A percentile compares a stretch with the other conserved stretches of the same genome.
These are phyloP conservation scores for Ophiorrhiza pumila DNA, from an alignment of 257 asterid species.

Conservation along the genomic window DNA sequence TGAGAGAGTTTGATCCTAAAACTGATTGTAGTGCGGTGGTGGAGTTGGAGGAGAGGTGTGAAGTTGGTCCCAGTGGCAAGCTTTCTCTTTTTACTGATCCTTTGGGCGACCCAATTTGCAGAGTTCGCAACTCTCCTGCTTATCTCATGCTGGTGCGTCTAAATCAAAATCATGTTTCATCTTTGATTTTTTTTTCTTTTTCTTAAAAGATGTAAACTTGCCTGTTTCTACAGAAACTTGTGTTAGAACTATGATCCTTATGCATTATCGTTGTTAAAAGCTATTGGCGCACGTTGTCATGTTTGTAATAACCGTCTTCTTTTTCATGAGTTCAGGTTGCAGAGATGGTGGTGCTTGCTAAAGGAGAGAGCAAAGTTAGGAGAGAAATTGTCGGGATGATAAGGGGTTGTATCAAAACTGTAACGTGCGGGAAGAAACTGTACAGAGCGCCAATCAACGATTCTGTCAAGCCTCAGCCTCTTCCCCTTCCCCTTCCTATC, in stretches of 20 bases:
- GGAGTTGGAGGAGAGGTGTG: conserved; percentile 71
- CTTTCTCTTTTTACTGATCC: conserved; percentile 78
- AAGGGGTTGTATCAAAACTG: conserved; percentile 85
- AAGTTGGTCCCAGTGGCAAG: conserved; percentile 72
- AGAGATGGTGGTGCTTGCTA: conserved; percentile 50
- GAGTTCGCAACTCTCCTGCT: conserved; percentile 88
- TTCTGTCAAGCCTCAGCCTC: conserved; percentile 6
- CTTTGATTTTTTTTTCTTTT: not conserved
- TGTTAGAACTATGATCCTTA: no score
- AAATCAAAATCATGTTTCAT: not conserved
- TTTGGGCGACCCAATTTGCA: conserved; percentile 86
- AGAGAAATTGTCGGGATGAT: conserved; percentile 80
- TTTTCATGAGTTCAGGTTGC: conserved; percentile 51
- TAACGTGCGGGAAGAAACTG: conserved; percentile 64
- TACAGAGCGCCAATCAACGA: conserved; percentile 24
- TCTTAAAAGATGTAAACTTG: not conserved
- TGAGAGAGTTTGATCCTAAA: conserved; percentile 58
- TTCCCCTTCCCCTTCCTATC: conserved; percentile 35
- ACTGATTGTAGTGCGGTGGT: conserved; percentile 61
- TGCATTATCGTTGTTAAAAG: not conserved
- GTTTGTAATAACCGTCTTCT: not conserved
- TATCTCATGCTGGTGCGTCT: conserved; percentile 71
- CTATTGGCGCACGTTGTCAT: not conserved
- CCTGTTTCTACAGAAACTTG: no score
- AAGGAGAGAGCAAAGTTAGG: conserved; percentile 28